phyloP scores from a whole-genome alignment of 1,139 yeast genomes.

The Geotrichum histeridarum region DNA sequence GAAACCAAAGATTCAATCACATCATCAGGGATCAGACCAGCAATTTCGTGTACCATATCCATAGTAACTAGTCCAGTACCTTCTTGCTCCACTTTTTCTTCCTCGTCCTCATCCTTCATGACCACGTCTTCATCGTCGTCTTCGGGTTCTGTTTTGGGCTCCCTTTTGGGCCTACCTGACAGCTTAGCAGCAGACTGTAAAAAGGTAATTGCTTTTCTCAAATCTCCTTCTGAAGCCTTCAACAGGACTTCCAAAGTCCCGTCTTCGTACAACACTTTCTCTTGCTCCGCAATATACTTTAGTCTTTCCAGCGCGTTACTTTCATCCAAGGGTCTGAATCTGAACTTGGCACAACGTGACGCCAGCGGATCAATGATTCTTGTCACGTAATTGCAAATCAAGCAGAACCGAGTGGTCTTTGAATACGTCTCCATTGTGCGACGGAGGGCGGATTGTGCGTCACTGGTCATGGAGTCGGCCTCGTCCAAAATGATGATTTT shows the following conservation, averaged over 20 bases:
- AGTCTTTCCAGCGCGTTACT: slow-evolving; percentile 65
- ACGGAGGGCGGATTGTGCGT: slow-evolving; percentile 92
- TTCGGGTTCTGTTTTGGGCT: slow-evolving; percentile 37
- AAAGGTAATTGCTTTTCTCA: slow-evolving; percentile 86
- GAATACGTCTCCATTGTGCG: slow-evolving; percentile 96
- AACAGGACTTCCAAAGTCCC: slow-evolving; percentile 59
- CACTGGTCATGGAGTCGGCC: slow-evolving; percentile 98
- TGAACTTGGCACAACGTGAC: slow-evolving; percentile 89
- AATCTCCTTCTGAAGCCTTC: slow-evolving; percentile 74
- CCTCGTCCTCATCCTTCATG: slow-evolving; percentile 24
- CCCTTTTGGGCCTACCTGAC: slow-evolving; percentile 30
- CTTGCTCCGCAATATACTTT: slow-evolving; percentile 51
- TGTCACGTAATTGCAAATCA: slow-evolving; percentile 92
- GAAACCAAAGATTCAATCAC: slow-evolving; percentile 46
- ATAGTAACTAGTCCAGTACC: slow-evolving; percentile 39
- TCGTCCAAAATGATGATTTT: slow-evolving; percentile 83
- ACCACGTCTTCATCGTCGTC: slow-evolving; percentile 32
- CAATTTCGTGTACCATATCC: slow-evolving; percentile 59
- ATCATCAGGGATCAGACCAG: slow-evolving; percentile 73
- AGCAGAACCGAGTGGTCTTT: slow-evolving; percentile 82
- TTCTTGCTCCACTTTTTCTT: slow-evolving; percentile 17
- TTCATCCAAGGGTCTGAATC: slow-evolving; percentile 75
- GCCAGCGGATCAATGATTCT: slow-evolving; percentile 95
- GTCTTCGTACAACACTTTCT: slow-evolving; percentile 45
- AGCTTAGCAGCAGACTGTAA: slow-evolving; percentile 82